Evolutionary conservation across 2,329 filamentous ascomycete genomes (phyloP).

Genomic region (Sporothrix globosa): DNA sequence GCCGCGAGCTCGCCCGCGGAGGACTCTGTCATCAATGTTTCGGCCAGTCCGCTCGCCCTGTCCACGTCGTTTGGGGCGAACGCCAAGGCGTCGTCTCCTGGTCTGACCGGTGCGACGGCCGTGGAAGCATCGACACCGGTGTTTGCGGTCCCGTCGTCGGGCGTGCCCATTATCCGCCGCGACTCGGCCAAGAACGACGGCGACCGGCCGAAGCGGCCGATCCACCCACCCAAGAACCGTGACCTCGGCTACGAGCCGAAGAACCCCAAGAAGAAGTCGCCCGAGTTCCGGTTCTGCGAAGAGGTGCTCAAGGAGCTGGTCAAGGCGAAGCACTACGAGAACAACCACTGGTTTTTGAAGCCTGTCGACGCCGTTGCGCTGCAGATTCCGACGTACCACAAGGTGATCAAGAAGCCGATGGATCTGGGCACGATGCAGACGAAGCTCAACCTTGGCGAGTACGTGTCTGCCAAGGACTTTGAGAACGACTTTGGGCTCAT

Average conservation of each 20-base stretch:
- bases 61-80: constrained; percentile 15
- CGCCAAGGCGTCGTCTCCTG: constrained; percentile 37
- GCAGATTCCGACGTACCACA: constrained; percentile 91
- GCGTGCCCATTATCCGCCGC: constrained; percentile 79
- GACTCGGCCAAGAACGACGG: constrained; percentile 78
- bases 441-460: constrained; percentile 78
- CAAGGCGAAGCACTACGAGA: constrained; percentile 68
- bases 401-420: constrained; percentile 96
- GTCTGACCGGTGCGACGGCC: constrained; percentile 47
- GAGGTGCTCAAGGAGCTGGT: constrained; percentile 77
- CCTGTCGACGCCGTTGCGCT: constrained; percentile 93
- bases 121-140: constrained; percentile 42
- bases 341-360: constrained; percentile 74
- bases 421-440: constrained; percentile 80
- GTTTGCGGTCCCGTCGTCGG: constrained; percentile 77
- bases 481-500: constrained; percentile 81
- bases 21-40: constrained; percentile 29
- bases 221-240: constrained; percentile 86
- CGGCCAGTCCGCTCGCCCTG: constrained; percentile 11
- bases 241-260: constrained; percentile 85
- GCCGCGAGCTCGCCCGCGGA: constrained; percentile 42
- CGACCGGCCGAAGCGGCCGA: constrained; percentile 85
- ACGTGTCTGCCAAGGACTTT: constrained; percentile 81
- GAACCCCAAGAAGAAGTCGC: constrained; percentile 85
- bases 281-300: constrained; percentile 88